Percentiles rank a stretch among this genome's conserved stretches.
These are phyloP conservation scores for Chaetomiaceae sp. DNA, from an alignment of 2,329 filamentous ascomycete species.

Conservation along the genomic window DNA sequence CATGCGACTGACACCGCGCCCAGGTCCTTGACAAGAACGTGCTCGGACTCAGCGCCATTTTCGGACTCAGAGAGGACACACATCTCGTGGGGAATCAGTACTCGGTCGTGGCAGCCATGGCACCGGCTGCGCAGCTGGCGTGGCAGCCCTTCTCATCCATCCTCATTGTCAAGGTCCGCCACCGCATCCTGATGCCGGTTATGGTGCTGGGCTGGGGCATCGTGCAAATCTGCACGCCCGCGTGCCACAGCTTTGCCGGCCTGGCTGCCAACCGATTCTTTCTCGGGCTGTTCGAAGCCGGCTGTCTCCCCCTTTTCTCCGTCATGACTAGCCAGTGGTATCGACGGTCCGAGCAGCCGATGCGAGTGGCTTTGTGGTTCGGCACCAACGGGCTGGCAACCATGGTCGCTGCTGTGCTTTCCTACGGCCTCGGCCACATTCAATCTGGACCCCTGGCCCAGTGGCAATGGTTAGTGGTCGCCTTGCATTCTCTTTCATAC, in stretches of 20 bases:
- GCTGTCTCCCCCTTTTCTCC: slow-evolving; percentile 41
- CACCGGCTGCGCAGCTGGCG: slow-evolving; percentile 54
- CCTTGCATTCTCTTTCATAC: too few species aligned
- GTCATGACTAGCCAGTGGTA: slow-evolving; percentile 48
- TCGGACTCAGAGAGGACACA: slow-evolving; percentile 47
- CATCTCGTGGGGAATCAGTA: slow-evolving; percentile 50
- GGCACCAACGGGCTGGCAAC: slow-evolving; percentile 55
- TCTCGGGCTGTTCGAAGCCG: slow-evolving; percentile 34
- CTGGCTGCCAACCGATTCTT: slow-evolving; percentile 31
- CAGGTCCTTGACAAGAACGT: slow-evolving; percentile 54
- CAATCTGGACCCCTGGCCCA: slow-evolving; percentile 28
- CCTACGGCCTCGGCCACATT: slow-evolving; percentile 54
- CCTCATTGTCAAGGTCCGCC: slow-evolving; percentile 57
- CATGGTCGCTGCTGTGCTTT: slow-evolving; percentile 51
- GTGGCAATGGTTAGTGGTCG: slow-evolving; percentile 38
- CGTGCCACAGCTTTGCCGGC: slow-evolving; percentile 26
- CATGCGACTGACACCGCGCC: slow-evolving; percentile 10
- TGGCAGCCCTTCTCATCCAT: slow-evolving; percentile 57
- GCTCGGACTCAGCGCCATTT: slow-evolving; percentile 54
- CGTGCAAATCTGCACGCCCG: slow-evolving; percentile 34
- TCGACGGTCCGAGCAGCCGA: slow-evolving; percentile 51
- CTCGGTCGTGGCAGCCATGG: slow-evolving; percentile 53
- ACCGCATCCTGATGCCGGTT: slow-evolving; percentile 52
- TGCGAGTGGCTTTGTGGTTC: slow-evolving; percentile 63
- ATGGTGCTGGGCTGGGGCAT: slow-evolving; percentile 43